Evolutionary conservation across 1,139 yeast species (phyloP), one percentile per base, ranked within the genome.

Genomic region (Saccharomycopsis phalli): DNA sequence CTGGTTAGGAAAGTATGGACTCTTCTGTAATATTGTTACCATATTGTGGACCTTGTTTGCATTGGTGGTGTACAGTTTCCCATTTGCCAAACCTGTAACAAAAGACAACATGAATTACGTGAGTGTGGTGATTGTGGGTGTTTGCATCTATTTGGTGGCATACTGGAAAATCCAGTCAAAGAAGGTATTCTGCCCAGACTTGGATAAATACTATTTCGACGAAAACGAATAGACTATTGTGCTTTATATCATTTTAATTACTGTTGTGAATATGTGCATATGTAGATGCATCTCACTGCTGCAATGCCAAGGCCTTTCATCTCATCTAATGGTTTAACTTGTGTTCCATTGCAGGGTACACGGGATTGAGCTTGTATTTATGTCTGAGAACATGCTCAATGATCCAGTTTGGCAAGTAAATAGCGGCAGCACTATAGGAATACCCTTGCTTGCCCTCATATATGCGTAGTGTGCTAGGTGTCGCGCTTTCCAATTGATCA

Each of bases 41-140:
- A 57, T 79, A 27, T 52, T 58, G 10, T 79, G 84, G 86, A 69
- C 80, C 10, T 49, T 61, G 2, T 79, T 79, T 53, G 74, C 80
- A 13, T 55, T 74, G 40, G 76, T 76, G 4, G 71, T 80, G 57
- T 77, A 75, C 60, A 72, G 81, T 27, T 76, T 81, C 62, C 91
- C 91, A 37, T 66, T 76, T 33, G 62, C 62, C 37, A 68, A 74
- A 68, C 88, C 88, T 1, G 86, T 71, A 2, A 66, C 71, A 3
- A 71, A 68, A 30, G 69, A 70, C 40, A 68, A 69, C 51, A 78
- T 81, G 82, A 81, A 81, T 61, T 81, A 80, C 54, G 81, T 80
- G 25, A 65, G 75, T n/a, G 84, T 69, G 5, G 81, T 79, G 17
- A 63, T 77, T 47, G 79, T 63, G 1, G 73, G 74, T 20, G 75